Evolutionary conservation across 345 rosid species (phyloP).

Genomic region (Bretschneidera sinensis): DNA sequence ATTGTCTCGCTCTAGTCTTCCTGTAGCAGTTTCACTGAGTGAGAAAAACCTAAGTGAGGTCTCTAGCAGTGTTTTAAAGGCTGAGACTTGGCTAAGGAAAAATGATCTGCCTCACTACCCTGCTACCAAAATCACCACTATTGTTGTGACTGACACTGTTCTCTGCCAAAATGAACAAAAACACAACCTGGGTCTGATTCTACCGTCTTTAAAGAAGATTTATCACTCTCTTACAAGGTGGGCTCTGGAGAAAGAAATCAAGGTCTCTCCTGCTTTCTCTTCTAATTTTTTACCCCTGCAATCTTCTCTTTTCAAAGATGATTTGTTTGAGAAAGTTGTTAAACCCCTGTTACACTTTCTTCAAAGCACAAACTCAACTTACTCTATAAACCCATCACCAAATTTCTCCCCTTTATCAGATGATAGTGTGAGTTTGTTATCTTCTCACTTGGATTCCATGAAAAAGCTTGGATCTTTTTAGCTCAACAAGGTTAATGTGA

Average conservation of each 20-base stretch:
- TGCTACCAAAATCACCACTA: constrained; percentile 54
- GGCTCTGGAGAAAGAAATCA: constrained; percentile 66
- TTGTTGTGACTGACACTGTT: constrained; percentile 42
- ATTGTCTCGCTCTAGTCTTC: constrained; percentile 23
- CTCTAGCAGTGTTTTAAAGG: constrained; percentile 50
- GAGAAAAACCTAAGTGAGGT: constrained; percentile 41
- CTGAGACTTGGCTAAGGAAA: constrained; percentile 67
- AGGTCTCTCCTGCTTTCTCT: constrained; percentile 52
- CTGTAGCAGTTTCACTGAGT: constrained; percentile 46
- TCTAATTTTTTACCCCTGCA: constrained; percentile 29
- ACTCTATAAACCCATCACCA: constrained; percentile 37
- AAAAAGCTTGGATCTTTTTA: constrained; percentile 40
- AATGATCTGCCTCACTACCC: constrained; percentile 65
- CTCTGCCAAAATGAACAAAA: constrained; percentile 37
- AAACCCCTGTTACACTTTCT: constrained; percentile 40
- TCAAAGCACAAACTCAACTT: constrained; percentile 47
- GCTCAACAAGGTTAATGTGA: constrained; percentile 40
- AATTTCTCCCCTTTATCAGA: constrained; percentile 29
- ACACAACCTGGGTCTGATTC: constrained; percentile 32
- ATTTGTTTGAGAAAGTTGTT: constrained; percentile 23
- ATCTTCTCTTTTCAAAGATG: constrained; percentile 16
- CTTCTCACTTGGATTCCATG: constrained; percentile 28
- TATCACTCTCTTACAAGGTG: constrained; percentile 63
- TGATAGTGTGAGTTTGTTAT: constrained; percentile 16
- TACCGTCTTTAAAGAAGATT: constrained; percentile 48